Base-by-base conservation (phyloP, 1,284 basidiomycete species). In the Fistulinella staudtii region DNA sequence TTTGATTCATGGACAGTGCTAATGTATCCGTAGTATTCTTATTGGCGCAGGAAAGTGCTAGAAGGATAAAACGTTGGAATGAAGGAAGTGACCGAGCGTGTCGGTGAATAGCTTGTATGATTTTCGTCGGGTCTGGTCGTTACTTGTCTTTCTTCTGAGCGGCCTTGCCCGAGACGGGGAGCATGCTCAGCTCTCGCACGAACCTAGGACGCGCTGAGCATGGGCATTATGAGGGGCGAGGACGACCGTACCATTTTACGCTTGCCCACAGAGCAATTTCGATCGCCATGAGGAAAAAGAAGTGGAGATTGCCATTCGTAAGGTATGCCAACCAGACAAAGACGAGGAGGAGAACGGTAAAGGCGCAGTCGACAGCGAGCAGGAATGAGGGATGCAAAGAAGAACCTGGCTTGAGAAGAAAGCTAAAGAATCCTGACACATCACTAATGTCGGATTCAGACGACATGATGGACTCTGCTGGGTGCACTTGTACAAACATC, bases 1-100 rank as follows among this genome's bases (percentile, higher is more conserved):
- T 25, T 22, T 23, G 31, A 39, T 49, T 7, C 13, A 30, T 27
- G n/a, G n/a, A 22, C 8, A 10, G 24, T 5, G 8, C 45, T 49
- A 39, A 55, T 24, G 36, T 31, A 13, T 43, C 42, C 36, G 43
- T 51, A 94, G 91, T 94, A 47, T 94, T 93, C 63, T 69, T 77
- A 14, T 67, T 91, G 40, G 90, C 89, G 7, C 90, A 93, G 59
- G 87, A 90, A 50, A 88, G 85, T 51, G 77, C 80, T 28, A 82
- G 79, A 57, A 69, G 74, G 52, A 85, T 82, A 56, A 93, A 92
- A 65, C 67, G 68, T 45, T 95, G 91, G 91, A 85, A 89, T 64
- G 90, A 93, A 56, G 79, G 77, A 45, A 79, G 71, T 53, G 80
- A 85, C 46, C 74, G 70, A 47, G 63, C 66, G 21, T 70, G 71